Evolutionary conservation across 176 grass and related monocot species (phyloP), one percentile per base, ranked within the genome.

Genomic region (Lolium perenne): DNA sequence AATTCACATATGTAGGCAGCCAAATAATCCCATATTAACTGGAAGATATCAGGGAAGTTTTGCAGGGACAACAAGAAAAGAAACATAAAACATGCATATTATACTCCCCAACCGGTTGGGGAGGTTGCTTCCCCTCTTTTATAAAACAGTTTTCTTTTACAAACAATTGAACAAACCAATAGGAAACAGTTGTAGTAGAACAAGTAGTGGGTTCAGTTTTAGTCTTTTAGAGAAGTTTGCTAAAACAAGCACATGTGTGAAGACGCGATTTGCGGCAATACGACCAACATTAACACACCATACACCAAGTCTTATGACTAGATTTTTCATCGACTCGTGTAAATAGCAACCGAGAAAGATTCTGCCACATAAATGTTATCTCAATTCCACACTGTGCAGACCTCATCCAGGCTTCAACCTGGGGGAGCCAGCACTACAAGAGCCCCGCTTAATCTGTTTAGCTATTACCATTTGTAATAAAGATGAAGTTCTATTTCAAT

Each of bases 161-260:
- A 76, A 76, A 70, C 29, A 80, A 80, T 22, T 13, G 62, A 80
- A 68, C n/a, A 87, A 75, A 84, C 38, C 14, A 8, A 48, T 84
- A n/a, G 47, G 18, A 35, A 76, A 62, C 58, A 84, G 73, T 6
- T 6, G 2, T 61, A 55, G 21, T 23, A 87, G 10, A 70, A 51
- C 8, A 84, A 13, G n/a, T n/a, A 5, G 16, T 29, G 10, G 61
- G 12, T 49, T 60, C 18, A 18, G 32, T 55, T 51, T 10, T 60
- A 51, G 21, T 32, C 47, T 76, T 76, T 0, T 32, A 53, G 3
- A 75, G 16, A 32, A 75, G 5, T 29, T 69, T 61, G 25, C 59
- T 91, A 65, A 58, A 14, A 50, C 15, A 83, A 71, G 74, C 48
- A 79, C 7, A 73, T 35, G 3, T 35, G 32, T 35, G 32, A 35